Percentiles rank a stretch among this genome's conserved stretches.
Evolutionary conservation across 208 protist species (phyloP).

Genomic region (Crithidia fasciculata): DNA sequence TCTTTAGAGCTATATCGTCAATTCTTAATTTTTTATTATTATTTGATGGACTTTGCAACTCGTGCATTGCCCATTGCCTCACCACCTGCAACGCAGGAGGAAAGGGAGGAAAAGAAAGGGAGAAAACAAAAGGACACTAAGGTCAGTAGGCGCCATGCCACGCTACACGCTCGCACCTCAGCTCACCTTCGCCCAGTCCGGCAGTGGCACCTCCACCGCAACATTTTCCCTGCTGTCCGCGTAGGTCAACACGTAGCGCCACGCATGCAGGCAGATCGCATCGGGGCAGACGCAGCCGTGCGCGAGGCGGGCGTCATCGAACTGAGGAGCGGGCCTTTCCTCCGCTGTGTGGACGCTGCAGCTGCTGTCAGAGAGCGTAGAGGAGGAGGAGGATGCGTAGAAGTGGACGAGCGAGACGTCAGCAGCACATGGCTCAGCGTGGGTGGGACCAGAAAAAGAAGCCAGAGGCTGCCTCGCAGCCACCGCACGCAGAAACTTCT

Average conservation of each 20-base stretch:
- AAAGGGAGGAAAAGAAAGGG: conserved; percentile 2
- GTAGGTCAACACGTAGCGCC: conserved; percentile 58
- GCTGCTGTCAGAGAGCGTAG: no score
- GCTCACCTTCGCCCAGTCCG: conserved; percentile 34
- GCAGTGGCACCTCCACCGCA: conserved; percentile 40
- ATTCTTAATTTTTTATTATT: neutral
- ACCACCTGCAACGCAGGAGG: no score
- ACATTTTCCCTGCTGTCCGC: conserved; percentile 12
- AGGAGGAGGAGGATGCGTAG: neutral
- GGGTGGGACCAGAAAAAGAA: no score
- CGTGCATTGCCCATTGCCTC: no score
- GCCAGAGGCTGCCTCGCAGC: neutral
- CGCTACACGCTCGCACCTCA: neutral
- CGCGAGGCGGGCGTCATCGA: conserved; percentile 15
- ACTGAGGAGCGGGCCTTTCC: neutral
- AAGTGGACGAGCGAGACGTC: neutral
- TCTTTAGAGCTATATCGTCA: no score
- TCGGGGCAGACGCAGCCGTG: conserved; percentile 52
- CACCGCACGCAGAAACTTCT: conserved; percentile 19
- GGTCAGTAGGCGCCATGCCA: no score
- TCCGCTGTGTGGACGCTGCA: neutral
- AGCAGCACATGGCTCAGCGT: neutral
- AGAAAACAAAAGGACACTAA: neutral
- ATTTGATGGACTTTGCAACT: no score
- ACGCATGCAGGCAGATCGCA: conserved; percentile 72